Conservation (phyloP, 2,329 filamentous ascomycete genomes). For the Cadophora sp. region DNA sequence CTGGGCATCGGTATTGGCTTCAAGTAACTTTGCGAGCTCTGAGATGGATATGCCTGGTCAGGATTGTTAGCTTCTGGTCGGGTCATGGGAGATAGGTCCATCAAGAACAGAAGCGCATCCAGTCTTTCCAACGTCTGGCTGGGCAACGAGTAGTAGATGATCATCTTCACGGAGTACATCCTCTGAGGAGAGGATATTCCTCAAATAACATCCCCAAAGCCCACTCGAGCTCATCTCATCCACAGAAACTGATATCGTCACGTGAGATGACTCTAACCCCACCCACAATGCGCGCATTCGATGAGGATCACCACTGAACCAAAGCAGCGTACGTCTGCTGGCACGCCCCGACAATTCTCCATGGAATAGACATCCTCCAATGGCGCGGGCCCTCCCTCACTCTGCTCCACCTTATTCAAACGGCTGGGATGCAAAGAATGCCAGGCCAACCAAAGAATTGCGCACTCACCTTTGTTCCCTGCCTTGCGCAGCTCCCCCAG, state of each 20-base stretch:
- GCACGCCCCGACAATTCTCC: not conserved
- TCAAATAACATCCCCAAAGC: not conserved
- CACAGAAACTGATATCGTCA: not conserved
- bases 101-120: not conserved
- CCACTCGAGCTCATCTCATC: not conserved
- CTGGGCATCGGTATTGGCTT: not conserved
- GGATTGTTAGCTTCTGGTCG: not conserved
- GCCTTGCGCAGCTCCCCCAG: constrained; percentile 25
- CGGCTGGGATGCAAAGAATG: not conserved
- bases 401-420: not conserved
- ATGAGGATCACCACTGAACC: not conserved
- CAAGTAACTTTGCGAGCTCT: not conserved
- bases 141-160: not conserved
- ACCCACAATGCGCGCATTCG: not conserved
- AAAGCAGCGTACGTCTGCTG: not conserved
- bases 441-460: not conserved
- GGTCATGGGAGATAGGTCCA: not conserved
- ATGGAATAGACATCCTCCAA: not conserved
- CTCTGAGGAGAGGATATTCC: no score
- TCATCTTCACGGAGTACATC: no score
- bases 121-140: not conserved
- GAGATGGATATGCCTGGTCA: not conserved
- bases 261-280: constrained; percentile 13
- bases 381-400: not conserved
- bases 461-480: constrained; percentile 31